Evolutionary conservation across 768 basidiomycete genomes (phyloP), one percentile per base, ranked within the genome.

Genomic region (Termitomyces sp.): DNA sequence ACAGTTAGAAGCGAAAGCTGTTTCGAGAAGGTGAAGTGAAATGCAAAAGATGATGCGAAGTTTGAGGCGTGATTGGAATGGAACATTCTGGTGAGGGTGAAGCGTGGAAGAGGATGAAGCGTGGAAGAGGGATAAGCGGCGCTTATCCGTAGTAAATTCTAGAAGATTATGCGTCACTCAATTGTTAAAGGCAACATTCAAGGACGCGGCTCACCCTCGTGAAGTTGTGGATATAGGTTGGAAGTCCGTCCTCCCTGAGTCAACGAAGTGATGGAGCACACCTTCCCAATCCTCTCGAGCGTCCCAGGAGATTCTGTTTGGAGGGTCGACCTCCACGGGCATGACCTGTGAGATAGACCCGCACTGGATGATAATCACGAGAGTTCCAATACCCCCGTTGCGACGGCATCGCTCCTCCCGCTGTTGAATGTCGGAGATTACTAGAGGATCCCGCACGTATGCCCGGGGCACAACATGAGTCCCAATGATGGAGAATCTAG

Each of bases 271-370:
- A 38, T 79, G 74, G 49, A 92, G 81, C 35, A 88, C 84, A 20
- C 79, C 77, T 5, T 75, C 71, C 90, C 90, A 93, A 70, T 93
- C 90, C 12, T 85, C 85, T 56, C 89, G 78, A 20, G 72, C 64
- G 69, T 91, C 89, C 91, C 90, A 92, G 36, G 83, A 76, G 66
- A 91, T 90, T 65, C 85, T 88, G 59, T 80, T 75, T 1, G 88
- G 90, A 7, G 87, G 83, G 70, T 93, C 91, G 53, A 92, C 87
- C 69, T 93, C 91, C 62, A 92, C 88, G 35, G 91, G 91, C 86
- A 92, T 89, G 63, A 93, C 89, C 66, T 93, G 89, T 67, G 84
- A 85, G 66, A 91, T 79, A 26, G 80, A 78, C 40, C 83, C 87
- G 66, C 90, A 91, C 67, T 92, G 88, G 59, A 93, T 79, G 69